A percentile compares a stretch with the other conserved stretches of the same genome.
Conservation (phyloP, 2,329 filamentous ascomycete species). For the Paramyrothecium sp. region DNA sequence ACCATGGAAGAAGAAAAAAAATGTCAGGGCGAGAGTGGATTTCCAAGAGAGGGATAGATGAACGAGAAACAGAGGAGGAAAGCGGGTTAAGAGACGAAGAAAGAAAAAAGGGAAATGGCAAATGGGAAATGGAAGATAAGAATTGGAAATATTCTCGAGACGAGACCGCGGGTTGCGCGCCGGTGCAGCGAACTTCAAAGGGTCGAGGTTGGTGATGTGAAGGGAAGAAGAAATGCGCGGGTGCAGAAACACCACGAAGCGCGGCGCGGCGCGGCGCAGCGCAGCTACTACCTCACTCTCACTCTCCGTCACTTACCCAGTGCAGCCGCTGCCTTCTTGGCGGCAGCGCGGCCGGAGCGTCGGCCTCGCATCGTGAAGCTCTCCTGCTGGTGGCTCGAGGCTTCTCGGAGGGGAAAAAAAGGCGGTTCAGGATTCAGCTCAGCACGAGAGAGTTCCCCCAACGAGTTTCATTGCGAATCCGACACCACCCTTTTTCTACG, state of each 20-base stretch:
- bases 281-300: no score
- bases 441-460: slow-evolving; percentile 10
- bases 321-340: slow-evolving; percentile 51
- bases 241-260: background rate
- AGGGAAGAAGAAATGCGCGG: background rate
- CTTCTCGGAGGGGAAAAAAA: slow-evolving; percentile 9
- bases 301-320: slow-evolving; percentile 39
- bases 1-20: slow-evolving; percentile 2
- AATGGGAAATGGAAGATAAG: background rate
- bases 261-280: background rate
- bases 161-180: no score
- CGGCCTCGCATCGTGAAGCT: slow-evolving; percentile 33
- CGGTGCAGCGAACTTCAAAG: background rate
- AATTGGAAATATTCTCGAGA: background rate
- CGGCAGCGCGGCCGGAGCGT: slow-evolving; percentile 52
- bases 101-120: background rate
- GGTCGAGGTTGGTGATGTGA: background rate
- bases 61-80: slow-evolving; percentile 7
- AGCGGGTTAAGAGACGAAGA: slow-evolving; percentile 4
- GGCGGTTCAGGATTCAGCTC: background rate
- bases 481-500: slow-evolving; percentile 1
- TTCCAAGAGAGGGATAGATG: slow-evolving; percentile 3
- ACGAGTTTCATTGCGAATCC: slow-evolving; percentile 8
- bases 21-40: no score
- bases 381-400: slow-evolving; percentile 7